Evolutionary conservation across 768 basidiomycete species (phyloP).

Genomic region (Saitozyma sp.): DNA sequence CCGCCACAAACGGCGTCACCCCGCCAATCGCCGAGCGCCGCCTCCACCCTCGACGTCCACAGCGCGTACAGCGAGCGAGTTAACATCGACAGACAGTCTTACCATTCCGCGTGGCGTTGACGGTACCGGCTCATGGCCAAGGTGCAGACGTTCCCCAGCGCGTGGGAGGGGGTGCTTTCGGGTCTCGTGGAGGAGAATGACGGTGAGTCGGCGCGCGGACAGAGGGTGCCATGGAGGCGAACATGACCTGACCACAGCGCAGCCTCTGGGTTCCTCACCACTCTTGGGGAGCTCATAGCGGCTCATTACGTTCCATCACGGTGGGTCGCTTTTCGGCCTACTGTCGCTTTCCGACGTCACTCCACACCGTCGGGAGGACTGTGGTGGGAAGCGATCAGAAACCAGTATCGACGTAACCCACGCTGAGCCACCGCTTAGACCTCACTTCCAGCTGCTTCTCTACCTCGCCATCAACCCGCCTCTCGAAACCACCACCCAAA

Average conservation of each 20-base stretch:
- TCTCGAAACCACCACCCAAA: background rate
- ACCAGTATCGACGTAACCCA: no score
- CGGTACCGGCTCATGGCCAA: background rate
- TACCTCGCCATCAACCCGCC: conserved; percentile 21
- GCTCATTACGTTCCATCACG: conserved; percentile 16
- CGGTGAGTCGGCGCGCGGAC: conserved; percentile 9
- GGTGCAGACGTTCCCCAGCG: conserved; percentile 11
- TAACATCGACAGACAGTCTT: background rate
- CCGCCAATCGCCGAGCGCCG: background rate
- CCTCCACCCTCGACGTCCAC: background rate
- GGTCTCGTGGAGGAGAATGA: conserved; percentile 26
- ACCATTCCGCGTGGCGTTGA: background rate
- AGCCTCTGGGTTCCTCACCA: conserved; percentile 20
- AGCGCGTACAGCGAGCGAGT: background rate
- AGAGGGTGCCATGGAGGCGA: background rate
- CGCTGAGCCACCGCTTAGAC: conserved; percentile 8
- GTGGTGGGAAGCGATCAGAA: no score
- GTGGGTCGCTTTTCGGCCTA: conserved; percentile 7
- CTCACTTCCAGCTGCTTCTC: conserved; percentile 32
- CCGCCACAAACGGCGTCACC: no score
- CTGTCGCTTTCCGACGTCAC: background rate
- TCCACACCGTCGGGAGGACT: no score
- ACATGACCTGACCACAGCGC: background rate
- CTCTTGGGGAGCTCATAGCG: conserved; percentile 11
- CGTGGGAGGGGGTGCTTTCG: conserved; percentile 23